Evolutionary conservation across 2,329 filamentous ascomycete species (phyloP), one percentile per base, ranked within the genome.

Genomic region (Lecanosticta acicola): DNA sequence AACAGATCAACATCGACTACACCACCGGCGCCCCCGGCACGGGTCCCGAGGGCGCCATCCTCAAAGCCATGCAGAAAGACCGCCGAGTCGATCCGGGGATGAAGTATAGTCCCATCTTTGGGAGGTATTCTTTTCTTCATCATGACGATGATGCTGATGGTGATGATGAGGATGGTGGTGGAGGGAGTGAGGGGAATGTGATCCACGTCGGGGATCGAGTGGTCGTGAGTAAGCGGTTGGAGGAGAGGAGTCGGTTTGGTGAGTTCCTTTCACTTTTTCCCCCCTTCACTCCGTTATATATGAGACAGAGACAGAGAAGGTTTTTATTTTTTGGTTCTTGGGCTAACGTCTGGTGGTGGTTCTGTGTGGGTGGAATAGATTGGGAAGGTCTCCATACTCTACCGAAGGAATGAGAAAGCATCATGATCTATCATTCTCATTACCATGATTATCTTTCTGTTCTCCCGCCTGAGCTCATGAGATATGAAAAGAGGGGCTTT

Each of bases 1-100:
- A n/a, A n/a, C n/a, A n/a, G n/a, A n/a, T n/a, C n/a, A 75, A 74
- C 44, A 61, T 75, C 18, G 72, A 75, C 53, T 74, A 72, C 40
- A 54, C 49, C 3, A 74, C 71, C 14, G 72, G 72, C 0, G 63
- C 63, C 43, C 64, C 62, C 0, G 68, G 65, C 0, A 59, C 53
- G 3, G 68, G 65, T 0, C 59, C 66, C 13, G 53, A 51, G 2
- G 71, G 71, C 0, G 55, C 65, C 39, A 59, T 74, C n/a, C 49
- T 75, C 52, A 73, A 73, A 58, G 63, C 64, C 47, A 43, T 75
- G 50, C 68, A 70, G 50, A 65, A 59, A 33, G 69, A 74, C 59
- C 56, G 72, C 1, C 57, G 72, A 32, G 64, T 75, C 3, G 72
- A 75, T 55, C 45, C 44, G 2, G 72, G 71, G 0, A 54, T 61